Evolutionary conservation across 441 rosid species (phyloP).

Genomic region (Hypseocharis bilobata): DNA sequence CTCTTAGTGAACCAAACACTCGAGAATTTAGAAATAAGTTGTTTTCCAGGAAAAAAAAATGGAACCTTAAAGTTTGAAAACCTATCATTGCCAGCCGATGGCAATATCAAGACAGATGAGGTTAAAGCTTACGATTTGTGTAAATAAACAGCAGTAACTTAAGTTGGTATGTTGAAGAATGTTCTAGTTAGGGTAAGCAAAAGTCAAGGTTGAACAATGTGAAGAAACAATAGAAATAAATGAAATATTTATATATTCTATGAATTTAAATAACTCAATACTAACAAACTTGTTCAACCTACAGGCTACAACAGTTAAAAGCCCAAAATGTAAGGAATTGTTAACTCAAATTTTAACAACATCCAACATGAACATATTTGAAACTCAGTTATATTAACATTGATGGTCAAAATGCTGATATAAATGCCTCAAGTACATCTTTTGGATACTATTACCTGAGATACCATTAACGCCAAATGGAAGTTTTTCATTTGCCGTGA

Average conservation of each 20-base stretch:
- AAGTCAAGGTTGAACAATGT: neutral
- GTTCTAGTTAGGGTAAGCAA: neutral
- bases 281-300: neutral
- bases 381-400: neutral
- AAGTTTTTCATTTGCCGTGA: slow-evolving; percentile 80
- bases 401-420: neutral
- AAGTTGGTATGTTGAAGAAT: neutral
- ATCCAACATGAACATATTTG: neutral
- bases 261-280: neutral
- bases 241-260: too few relatives aligned
- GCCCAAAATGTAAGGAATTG: neutral
- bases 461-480: slow-evolving; percentile 76
- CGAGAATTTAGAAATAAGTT: neutral
- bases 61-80: too few relatives aligned
- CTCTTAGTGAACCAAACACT: neutral
- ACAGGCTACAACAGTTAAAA: neutral
- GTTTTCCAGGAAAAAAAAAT: too few relatives aligned
- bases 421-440: neutral
- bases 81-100: too few relatives aligned
- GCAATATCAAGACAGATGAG: too few relatives aligned
- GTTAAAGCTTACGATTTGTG: too few relatives aligned
- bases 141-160: too few relatives aligned
- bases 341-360: neutral
- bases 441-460: slow-evolving; percentile 47
- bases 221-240: too few relatives aligned